These are phyloP conservation scores for Kodamaea kakaduensis DNA, from an alignment of 805 yeast species.

Conservation along the genomic window DNA sequence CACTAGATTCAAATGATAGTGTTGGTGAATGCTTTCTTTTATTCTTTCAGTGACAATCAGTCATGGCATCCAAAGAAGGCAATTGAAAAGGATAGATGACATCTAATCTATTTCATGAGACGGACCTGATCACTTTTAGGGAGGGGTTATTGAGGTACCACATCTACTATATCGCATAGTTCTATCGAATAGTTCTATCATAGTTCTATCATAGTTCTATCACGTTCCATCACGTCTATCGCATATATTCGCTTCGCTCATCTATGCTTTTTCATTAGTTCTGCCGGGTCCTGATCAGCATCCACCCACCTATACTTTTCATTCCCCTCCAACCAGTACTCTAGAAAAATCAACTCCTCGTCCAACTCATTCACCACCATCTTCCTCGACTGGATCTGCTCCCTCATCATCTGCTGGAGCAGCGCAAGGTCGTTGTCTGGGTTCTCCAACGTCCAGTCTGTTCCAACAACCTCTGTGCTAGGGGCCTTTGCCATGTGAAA, in stretches of 20 bases:
- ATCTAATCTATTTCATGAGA: too few relatives aligned
- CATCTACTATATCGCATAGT: too few relatives aligned
- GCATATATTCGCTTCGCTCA: neutral
- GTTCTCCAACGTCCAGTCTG: slow-evolving; percentile 25
- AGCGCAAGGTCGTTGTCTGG: slow-evolving; percentile 1
- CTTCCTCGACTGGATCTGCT: slow-evolving; percentile 22
- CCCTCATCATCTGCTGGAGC: slow-evolving; percentile 11
- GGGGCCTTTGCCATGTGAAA: slow-evolving; percentile 32
- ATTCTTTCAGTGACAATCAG: too few relatives aligned
- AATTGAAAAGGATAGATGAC: too few relatives aligned
- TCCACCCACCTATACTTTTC: slow-evolving; percentile 40
- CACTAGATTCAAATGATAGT: too few relatives aligned
- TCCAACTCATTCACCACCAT: slow-evolving; percentile 35
- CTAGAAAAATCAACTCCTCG: slow-evolving; percentile 34
- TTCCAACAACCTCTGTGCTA: slow-evolving; percentile 4
- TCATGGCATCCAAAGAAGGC: too few relatives aligned
- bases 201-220: too few relatives aligned
- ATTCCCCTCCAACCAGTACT: slow-evolving; percentile 36
- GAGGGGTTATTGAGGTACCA: too few relatives aligned
- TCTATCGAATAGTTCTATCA: too few relatives aligned
- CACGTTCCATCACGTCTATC: neutral
- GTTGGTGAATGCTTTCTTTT: too few relatives aligned
- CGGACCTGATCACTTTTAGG: too few relatives aligned
- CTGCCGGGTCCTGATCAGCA: slow-evolving; percentile 46
- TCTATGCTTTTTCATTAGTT: slow-evolving; percentile 16